Evolutionary conservation across 495 filamentous ascomycete genomes (phyloP).

Genomic region (Cairneyella variabilis): DNA sequence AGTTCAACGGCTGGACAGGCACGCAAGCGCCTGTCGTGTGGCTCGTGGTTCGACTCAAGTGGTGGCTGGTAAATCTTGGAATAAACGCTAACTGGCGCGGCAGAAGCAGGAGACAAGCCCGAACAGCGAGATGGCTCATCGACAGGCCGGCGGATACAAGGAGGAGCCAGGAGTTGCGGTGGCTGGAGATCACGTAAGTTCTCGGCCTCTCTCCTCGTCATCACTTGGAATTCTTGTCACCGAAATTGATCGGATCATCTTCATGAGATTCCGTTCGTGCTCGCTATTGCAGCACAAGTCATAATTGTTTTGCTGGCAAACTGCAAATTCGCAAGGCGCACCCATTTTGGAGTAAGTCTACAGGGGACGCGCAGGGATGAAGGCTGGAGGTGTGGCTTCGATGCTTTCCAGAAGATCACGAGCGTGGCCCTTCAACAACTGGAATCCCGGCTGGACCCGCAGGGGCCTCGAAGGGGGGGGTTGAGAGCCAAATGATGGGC

Average conservation of each 20-base stretch:
- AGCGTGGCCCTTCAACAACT: too few species aligned
- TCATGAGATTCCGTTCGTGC: slow-evolving; percentile 7
- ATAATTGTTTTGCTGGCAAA: slow-evolving; percentile 6
- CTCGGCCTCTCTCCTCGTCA: not conserved
- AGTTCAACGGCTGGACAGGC: not conserved
- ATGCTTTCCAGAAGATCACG: slow-evolving; percentile 26
- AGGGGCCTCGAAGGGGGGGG: too few species aligned
- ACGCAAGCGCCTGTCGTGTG: not conserved
- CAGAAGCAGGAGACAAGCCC: not conserved
- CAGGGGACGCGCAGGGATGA: not conserved
- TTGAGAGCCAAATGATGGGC: slow-evolving; percentile 15
- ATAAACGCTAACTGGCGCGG: slow-evolving; percentile 12
- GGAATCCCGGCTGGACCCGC: too few species aligned
- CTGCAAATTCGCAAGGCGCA: slow-evolving; percentile 15
- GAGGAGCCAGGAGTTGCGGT: slow-evolving; percentile 25
- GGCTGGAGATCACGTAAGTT: slow-evolving; percentile 25
- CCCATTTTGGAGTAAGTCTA: slow-evolving; percentile 8
- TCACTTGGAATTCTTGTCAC: too few species aligned
- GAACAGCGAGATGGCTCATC: slow-evolving; percentile 24
- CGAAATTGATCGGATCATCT: not conserved
- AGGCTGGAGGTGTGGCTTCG: slow-evolving; percentile 13
- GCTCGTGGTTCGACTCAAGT: too few species aligned
- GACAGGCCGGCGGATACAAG: slow-evolving; percentile 27
- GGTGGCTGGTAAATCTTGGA: too few species aligned
- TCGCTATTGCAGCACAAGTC: not conserved